phyloP scores from a whole-genome alignment of 192 early-diverging fungal genomes.

The Gaertneriomyces sp. region DNA sequence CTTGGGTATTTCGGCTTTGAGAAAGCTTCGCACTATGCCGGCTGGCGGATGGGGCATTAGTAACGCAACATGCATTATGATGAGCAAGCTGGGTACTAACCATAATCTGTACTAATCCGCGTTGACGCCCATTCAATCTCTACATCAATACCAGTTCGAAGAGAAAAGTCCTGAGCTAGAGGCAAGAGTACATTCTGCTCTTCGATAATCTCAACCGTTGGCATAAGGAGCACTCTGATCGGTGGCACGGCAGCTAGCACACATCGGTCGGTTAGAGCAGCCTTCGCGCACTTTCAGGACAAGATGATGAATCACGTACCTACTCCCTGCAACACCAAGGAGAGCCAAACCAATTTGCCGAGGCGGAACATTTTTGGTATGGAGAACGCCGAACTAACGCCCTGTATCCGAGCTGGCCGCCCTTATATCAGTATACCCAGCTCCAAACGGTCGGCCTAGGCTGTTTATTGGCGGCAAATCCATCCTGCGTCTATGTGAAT shows the following conservation, averaged over 20 bases:
- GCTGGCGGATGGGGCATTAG: background rate
- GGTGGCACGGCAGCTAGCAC: background rate
- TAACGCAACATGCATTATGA: background rate
- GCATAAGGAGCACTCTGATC: background rate
- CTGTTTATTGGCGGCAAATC: too few species aligned
- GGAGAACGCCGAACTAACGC: too few species aligned
- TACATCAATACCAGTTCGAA: background rate
- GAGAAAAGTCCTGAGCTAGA: background rate
- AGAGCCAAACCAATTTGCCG: too few species aligned
- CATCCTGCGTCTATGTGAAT: too few species aligned
- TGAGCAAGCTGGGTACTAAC: background rate
- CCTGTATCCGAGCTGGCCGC: too few species aligned
- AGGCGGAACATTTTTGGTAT: too few species aligned
- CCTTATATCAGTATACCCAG: too few species aligned
- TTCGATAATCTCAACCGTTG: background rate
- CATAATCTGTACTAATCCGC: slow-evolving; percentile 4
- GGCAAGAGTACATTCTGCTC: background rate
- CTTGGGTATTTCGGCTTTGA: slow-evolving; percentile 5
- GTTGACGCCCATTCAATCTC: background rate
- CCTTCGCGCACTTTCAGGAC: too few species aligned
- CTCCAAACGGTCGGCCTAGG: too few species aligned
- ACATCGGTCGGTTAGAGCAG: too few species aligned
- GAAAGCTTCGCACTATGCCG: background rate
- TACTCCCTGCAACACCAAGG: too few species aligned
- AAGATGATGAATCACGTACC: too few species aligned